Base-by-base conservation (phyloP, 2,329 filamentous ascomycete species). In the Epichloe glyceriae region DNA sequence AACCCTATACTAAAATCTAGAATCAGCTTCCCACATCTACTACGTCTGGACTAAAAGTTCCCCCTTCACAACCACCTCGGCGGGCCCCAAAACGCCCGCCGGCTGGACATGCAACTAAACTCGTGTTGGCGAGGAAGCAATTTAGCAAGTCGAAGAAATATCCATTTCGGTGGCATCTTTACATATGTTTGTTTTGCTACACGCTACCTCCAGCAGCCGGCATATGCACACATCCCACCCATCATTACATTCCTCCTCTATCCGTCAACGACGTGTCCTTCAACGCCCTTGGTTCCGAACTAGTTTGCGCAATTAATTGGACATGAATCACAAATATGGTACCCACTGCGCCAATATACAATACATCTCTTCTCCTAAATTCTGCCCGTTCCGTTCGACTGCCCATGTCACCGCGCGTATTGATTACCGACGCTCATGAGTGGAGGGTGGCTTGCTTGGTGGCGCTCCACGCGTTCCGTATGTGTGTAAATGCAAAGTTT, bases 141-240 rank as follows among this genome's bases (percentile, higher is more conserved):
- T 2, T 22, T 6, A 22, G 22, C 22, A 22, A 22, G 22, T 22
- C 22, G 22, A 41, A 33, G 26, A 37, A 43, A 22, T 43, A 22
- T 49, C 1, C 10, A 37, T 14, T 49, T 43, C 39, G n/a, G 40
- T 37, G 39, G 22, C 39, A 11, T 26, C 20, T 15, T 8, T 30
- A 30, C 43, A 30, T 38, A 10, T 49, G 26, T 49, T 43, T 49
- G n/a, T 22, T 50, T 46, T 46, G 42, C 34, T 41, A 50, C 49
- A 50, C 20, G 26, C 26, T 30, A 26, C 42, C 43, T 35, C 49
- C 12, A 6, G 4, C n/a, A 12, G 43, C 37, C 37, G 11, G 43
- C 37, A 41, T 35, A 50, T 50, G 37, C 26, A 48, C 43, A n/a
- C 43, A 11, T 30, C 10, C 42, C 35, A 17, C 12, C 11, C 22